Evolutionary conservation across 1,284 basidiomycete species (phyloP).

Genomic region (Rhodotorula sp.): DNA sequence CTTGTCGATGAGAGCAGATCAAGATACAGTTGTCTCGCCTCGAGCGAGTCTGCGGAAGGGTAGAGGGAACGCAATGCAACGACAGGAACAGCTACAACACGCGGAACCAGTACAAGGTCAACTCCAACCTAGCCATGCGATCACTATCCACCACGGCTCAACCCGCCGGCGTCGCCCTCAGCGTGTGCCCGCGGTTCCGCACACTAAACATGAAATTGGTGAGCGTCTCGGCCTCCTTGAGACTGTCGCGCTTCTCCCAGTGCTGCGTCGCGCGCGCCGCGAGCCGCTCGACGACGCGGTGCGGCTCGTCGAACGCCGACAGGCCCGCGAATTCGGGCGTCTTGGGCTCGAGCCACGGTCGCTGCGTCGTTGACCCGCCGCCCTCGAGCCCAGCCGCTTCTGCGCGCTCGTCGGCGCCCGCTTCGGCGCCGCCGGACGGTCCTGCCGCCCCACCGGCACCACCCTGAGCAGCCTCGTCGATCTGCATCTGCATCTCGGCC

Average conservation of each 20-base stretch:
- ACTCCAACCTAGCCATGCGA: no score
- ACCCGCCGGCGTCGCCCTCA: constrained; percentile 18
- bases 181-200: constrained; percentile 3
- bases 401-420: neutral
- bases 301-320: constrained; percentile 34
- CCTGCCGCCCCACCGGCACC: neutral
- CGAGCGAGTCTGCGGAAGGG: neutral
- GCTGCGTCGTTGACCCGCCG: neutral
- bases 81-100: neutral
- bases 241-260: constrained; percentile 39
- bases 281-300: constrained; percentile 25
- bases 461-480: neutral
- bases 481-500: neutral
- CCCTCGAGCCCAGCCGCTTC: neutral
- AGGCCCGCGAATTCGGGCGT: constrained; percentile 37
- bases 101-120: neutral
- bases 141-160: neutral
- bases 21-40: neutral
- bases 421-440: neutral
- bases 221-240: constrained; percentile 42
- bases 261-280: constrained; percentile 35
- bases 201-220: constrained; percentile 40
- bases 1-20: neutral
- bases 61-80: neutral
- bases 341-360: constrained; percentile 35